These are phyloP conservation scores for Citrus unshiu DNA, from an alignment of 345 rosid genomes.

Conservation along the genomic window DNA sequence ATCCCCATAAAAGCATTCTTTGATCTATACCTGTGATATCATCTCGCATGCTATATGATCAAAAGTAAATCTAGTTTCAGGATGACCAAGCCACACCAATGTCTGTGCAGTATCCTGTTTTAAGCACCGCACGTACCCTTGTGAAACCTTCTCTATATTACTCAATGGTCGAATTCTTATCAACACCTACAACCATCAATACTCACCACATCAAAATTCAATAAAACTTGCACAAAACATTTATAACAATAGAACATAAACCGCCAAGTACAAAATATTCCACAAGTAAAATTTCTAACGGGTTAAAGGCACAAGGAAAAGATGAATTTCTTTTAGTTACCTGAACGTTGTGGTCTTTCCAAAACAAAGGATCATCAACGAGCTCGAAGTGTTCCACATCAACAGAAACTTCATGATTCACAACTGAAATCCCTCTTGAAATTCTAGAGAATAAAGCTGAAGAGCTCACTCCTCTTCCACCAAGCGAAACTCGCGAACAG, in stretches of 20 bases:
- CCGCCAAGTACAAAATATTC: background rate
- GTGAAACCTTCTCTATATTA: slow-evolving; percentile 57
- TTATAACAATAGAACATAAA: background rate
- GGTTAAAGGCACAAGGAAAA: background rate
- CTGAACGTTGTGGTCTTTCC: slow-evolving; percentile 94
- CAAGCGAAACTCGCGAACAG: slow-evolving; percentile 51
- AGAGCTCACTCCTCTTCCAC: slow-evolving; percentile 45
- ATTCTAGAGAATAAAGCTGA: slow-evolving; percentile 36
- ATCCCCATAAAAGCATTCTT: background rate
- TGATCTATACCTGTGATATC: slow-evolving; percentile 64
- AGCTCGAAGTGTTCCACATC: slow-evolving; percentile 69
- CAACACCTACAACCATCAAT: slow-evolving; percentile 52
- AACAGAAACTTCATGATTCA: slow-evolving; percentile 31
- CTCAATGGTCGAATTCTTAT: slow-evolving; percentile 79
- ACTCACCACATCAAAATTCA: background rate
- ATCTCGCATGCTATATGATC: slow-evolving; percentile 80
- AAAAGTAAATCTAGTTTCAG: slow-evolving; percentile 92
- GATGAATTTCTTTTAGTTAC: slow-evolving; percentile 20
- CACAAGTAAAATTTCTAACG: background rate
- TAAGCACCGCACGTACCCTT: slow-evolving; percentile 65
- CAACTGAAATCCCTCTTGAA: slow-evolving; percentile 42
- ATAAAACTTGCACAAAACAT: background rate
- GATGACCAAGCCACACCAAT: slow-evolving; percentile 79
- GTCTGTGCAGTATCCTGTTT: slow-evolving; percentile 78
- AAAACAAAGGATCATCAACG: slow-evolving; percentile 67